Evolutionary conservation across 805 yeast genomes (phyloP).

Genomic region (Jamesozyma spencerorum): DNA sequence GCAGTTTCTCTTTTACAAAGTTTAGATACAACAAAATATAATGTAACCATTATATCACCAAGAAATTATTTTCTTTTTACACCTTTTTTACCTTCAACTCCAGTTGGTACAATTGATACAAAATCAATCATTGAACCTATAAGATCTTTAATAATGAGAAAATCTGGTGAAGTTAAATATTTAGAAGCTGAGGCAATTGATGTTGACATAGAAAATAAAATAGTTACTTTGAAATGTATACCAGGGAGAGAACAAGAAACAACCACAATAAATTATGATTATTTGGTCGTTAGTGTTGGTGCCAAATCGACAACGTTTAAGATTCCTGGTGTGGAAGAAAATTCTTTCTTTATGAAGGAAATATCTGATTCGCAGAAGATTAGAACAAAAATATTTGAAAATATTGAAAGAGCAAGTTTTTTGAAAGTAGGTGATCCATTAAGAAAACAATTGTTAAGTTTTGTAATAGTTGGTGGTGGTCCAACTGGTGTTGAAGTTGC

Average conservation of each 20-base stretch:
- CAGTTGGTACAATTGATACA: constrained; percentile 83
- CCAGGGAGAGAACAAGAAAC: not conserved
- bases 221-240: constrained; percentile 46
- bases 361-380: constrained; percentile 78
- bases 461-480: constrained; percentile 96
- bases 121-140: constrained; percentile 94
- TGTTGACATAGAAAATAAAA: constrained; percentile 64
- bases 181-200: constrained; percentile 86
- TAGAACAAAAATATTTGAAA: constrained; percentile 71
- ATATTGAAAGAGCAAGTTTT: constrained; percentile 80
- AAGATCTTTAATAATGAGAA: constrained; percentile 71
- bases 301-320: constrained; percentile 93
- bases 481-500: constrained; percentile 98
- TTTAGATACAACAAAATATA: constrained; percentile 77
- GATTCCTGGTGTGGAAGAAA: constrained; percentile 86
- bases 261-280: constrained; percentile 45
- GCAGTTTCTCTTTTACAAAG: constrained; percentile 75
- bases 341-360: constrained; percentile 86
- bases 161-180: constrained; percentile 69
- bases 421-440: constrained; percentile 65
- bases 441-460: constrained; percentile 73
- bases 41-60: constrained; percentile 85
- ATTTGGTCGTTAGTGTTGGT: constrained; percentile 86
- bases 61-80: constrained; percentile 94
- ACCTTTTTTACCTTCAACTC: constrained; percentile 87